Evolutionary conservation across 495 filamentous ascomycete species (phyloP), one percentile per base, ranked within the genome.

Genomic region (Cladorrhinum samala): DNA sequence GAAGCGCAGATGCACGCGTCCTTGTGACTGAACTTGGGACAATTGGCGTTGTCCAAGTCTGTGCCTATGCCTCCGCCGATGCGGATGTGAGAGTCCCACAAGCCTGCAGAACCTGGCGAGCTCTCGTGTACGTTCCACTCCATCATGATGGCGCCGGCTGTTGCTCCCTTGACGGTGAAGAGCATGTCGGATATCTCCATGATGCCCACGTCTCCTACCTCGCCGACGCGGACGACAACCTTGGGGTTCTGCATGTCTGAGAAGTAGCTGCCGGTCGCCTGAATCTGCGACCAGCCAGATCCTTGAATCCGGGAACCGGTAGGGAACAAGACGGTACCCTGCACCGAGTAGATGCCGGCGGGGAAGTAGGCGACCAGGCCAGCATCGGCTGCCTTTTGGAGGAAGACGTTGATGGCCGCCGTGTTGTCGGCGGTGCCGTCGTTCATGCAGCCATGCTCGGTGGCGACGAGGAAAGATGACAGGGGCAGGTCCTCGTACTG

Each of bases 121-220:
- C 9, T n/a, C 9, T 40, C 51, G 3, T 47, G 4, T 3, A 95
- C 64, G 69, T 96, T 95, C 88, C 89, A 96, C 58, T 96, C 76
- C 62, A 95, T 77, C 20, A 96, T 68, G 53, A 93, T 85, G 9
- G 89, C 89, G 49, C 91, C 91, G 17, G 89, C 83, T 47, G 85
- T 82, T 1, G 86, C 66, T 1, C 77, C 91, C 40, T 85, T 72
- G 40, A 88, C 86, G 51, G 82, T 74, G 64, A 94, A 85, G 21
- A 94, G 66, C 51, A 94, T 67, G 54, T 90, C 91, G 3, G 73
- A 83, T 58, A 95, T 87, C 68, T 95, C 88, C 27, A 93, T 79
- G n/a, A 73, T 73, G 25, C 91, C 91, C 14, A 69, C 59, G 33
- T 93, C 87, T 19, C 90, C 91, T 13, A 78, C 69, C 37, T 84